Base-by-base conservation (phyloP, 2,329 filamentous ascomycete genomes). In the Huntiella decipiens region DNA sequence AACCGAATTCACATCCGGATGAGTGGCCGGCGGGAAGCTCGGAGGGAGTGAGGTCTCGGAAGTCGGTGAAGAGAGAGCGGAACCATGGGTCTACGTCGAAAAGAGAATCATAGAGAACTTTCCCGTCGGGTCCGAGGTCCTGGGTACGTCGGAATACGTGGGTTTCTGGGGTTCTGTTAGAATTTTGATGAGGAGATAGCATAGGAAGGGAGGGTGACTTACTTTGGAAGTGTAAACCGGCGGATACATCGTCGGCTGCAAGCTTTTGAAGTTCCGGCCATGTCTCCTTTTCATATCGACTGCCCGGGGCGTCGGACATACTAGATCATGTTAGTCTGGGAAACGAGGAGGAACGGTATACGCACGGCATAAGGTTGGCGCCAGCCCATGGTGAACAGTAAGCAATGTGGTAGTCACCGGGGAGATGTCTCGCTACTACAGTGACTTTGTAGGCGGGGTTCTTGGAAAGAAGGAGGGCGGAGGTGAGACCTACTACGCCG, bases 341-440 rank as follows among this genome's bases (percentile, higher is more conserved):
- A 28, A 28, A 10, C 22, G 22, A 10, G 22, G 37, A 40, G 16
- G 34, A 16, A 5, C 15, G 4, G 6, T 22, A 13, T 17, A 66
- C 77, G 51, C 55, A 82, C 77, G 81, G 84, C 50, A 80, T 60
- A 56, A 77, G 78, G 56, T 91, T 88, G 51, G 84, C 85, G 11
- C 85, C 85, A 3, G 85, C 85, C 81, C 83, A 92, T 1, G 84
- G 85, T 4, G 83, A 92, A 1, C 83, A 79, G 59, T 94, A 95
- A 66, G 92, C 81, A 53, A 87, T 79, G 53, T 88, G 82, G 60
- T 88, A 91, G 64, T 95, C 87, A 33, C 87, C 87, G 0, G 87
- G 87, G 80, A 94, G 91, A 58, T 93, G 82, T 57, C 88, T 92
- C 4, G 84, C 80, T 31, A 85, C 66, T 33, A 92, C 66, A 0